These are phyloP conservation scores for Amphirosellinia nigrospora DNA, from an alignment of 495 filamentous ascomycete species.

Conservation along the genomic window DNA sequence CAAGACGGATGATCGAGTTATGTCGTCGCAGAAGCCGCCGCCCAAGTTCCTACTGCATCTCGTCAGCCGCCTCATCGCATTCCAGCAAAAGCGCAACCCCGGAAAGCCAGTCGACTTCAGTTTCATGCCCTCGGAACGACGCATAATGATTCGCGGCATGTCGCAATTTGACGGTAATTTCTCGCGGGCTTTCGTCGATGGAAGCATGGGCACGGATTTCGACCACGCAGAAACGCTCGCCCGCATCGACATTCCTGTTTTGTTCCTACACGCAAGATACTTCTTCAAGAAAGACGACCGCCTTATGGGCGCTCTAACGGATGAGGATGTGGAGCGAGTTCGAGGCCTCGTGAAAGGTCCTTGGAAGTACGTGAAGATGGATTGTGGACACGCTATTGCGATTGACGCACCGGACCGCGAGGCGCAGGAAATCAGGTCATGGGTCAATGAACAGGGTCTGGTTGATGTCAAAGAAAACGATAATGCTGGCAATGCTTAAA, in stretches of 20 bases:
- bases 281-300: background rate
- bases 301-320: background rate
- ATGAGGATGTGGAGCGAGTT: constrained; percentile 2
- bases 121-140: background rate
- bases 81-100: background rate
- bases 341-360: background rate
- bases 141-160: background rate
- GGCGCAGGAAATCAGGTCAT: background rate
- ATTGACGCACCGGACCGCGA: background rate
- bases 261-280: background rate
- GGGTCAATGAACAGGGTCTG: background rate
- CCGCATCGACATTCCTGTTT: background rate
- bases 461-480: background rate
- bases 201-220: background rate
- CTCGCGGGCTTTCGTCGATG: background rate
- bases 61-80: background rate
- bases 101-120: background rate
- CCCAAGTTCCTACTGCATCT: background rate
- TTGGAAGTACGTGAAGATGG: constrained; percentile 5
- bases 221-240: background rate
- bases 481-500: background rate
- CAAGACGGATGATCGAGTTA: background rate
- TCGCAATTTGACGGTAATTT: background rate
- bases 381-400: background rate
- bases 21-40: constrained; percentile 1